Evolutionary conservation across 1,284 basidiomycete genomes (phyloP).

Genomic region (Ganoderma multipileum): DNA sequence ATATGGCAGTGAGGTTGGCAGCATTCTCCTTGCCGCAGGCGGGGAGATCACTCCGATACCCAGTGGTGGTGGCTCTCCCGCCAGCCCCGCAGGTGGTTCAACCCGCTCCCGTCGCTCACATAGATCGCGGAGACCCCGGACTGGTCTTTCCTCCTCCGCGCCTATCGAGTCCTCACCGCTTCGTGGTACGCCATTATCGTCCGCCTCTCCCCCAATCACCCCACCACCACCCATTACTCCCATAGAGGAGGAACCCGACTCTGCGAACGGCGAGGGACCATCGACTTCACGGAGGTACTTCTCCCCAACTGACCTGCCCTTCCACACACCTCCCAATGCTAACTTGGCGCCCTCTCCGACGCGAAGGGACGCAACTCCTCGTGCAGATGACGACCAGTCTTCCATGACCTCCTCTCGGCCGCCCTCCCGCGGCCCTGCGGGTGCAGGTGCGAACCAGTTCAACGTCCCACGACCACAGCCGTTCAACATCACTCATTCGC

Average conservation of each 20-base stretch:
- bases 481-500: slow-evolving; percentile 42
- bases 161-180: slow-evolving; percentile 68
- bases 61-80: slow-evolving; percentile 48
- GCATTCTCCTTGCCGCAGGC: slow-evolving; percentile 91
- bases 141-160: slow-evolving; percentile 44
- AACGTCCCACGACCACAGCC: slow-evolving; percentile 65
- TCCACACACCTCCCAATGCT: slow-evolving; percentile 59
- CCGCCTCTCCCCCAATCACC: slow-evolving; percentile 55
- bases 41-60: slow-evolving; percentile 55
- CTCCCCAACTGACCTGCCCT: slow-evolving; percentile 69
- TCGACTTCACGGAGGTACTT: slow-evolving; percentile 62
- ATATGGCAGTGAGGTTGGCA: slow-evolving; percentile 93
- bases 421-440: slow-evolving; percentile 39
- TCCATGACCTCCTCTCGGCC: slow-evolving; percentile 43
- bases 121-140: slow-evolving; percentile 55
- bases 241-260: slow-evolving; percentile 66
- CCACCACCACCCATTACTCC: slow-evolving; percentile 83
- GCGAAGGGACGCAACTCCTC: slow-evolving; percentile 35
- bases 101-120: slow-evolving; percentile 64
- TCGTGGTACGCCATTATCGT: slow-evolving; percentile 48
- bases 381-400: slow-evolving; percentile 31
- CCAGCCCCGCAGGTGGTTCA: slow-evolving; percentile 52
- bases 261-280: slow-evolving; percentile 42
- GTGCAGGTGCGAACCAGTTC: slow-evolving; percentile 83
- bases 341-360: slow-evolving; percentile 57